These are phyloP conservation scores for Salix dunnii DNA, from an alignment of 345 rosid genomes.

Conservation along the genomic window DNA sequence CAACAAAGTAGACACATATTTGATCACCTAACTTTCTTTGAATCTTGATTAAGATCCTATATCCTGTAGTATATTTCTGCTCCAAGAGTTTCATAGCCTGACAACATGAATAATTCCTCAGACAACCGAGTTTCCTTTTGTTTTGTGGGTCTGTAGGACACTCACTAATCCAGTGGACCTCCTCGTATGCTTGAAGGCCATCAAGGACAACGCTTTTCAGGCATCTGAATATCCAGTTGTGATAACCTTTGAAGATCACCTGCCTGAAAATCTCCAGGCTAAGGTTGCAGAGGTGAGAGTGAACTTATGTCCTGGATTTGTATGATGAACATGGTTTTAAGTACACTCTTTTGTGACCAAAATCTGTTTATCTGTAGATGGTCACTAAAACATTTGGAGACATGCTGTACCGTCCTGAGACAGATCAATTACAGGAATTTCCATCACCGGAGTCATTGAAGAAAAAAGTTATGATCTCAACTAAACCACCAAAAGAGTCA, in stretches of 20 bases:
- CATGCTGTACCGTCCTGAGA: slow-evolving; percentile 37
- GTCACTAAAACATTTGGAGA: slow-evolving; percentile 45
- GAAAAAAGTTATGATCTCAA: slow-evolving; percentile 63
- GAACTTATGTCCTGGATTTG: not conserved
- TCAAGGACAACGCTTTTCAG: slow-evolving; percentile 54
- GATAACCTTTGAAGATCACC: slow-evolving; percentile 82
- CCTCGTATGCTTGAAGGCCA: slow-evolving; percentile 51
- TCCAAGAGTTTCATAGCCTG: not conserved
- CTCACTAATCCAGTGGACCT: slow-evolving; percentile 60
- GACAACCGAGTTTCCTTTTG: not conserved
- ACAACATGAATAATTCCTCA: not conserved
- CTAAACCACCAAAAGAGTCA: slow-evolving; percentile 73
- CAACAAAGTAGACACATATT: not conserved
- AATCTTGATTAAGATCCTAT: not conserved
- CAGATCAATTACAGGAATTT: slow-evolving; percentile 39
- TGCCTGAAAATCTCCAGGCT: slow-evolving; percentile 54
- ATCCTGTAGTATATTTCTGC: not conserved
- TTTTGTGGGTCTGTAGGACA: slow-evolving; percentile 37
- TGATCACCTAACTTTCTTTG: too few species aligned
- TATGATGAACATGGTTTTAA: not conserved
- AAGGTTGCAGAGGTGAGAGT: slow-evolving; percentile 60
- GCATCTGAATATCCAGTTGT: slow-evolving; percentile 77
- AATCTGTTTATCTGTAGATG: slow-evolving; percentile 40
- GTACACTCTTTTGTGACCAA: not conserved
- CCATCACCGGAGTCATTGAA: slow-evolving; percentile 69